Conservation (phyloP, 345 rosid species). For the Populus alba region DNA sequence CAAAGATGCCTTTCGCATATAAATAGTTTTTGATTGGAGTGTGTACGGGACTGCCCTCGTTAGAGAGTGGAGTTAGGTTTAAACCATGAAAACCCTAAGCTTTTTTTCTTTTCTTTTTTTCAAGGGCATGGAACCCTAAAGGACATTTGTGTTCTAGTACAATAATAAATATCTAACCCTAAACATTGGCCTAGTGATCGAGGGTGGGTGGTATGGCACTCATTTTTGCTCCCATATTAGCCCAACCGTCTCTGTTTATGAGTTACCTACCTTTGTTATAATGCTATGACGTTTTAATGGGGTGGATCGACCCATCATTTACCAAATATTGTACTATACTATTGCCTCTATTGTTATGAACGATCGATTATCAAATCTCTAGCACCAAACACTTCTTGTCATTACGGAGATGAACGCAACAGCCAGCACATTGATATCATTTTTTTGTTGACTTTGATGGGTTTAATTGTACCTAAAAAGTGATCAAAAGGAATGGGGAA, state of each 20-base stretch:
- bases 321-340: not conserved
- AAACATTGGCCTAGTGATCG: slow-evolving; percentile 16
- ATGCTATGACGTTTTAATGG: not conserved
- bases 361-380: no score
- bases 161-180: slow-evolving; percentile 29
- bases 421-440: not conserved
- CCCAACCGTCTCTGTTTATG: not conserved
- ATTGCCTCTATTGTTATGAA: not conserved
- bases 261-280: not conserved
- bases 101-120: not conserved
- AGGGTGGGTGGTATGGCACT: slow-evolving; percentile 5
- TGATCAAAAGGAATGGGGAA: not conserved
- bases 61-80: slow-evolving; percentile 19
- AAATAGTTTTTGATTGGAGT: slow-evolving; percentile 20
- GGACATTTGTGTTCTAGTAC: not conserved
- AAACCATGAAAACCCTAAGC: slow-evolving; percentile 39
- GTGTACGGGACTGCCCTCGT: not conserved
- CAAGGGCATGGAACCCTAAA: slow-evolving; percentile 24
- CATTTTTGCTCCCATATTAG: not conserved
- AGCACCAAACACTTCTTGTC: not conserved
- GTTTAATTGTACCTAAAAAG: not conserved
- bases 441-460: not conserved
- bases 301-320: not conserved
- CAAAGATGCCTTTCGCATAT: slow-evolving; percentile 35
- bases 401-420: not conserved